Base-by-base conservation (phyloP, 768 basidiomycete species). In the Clavulina sp. region DNA sequence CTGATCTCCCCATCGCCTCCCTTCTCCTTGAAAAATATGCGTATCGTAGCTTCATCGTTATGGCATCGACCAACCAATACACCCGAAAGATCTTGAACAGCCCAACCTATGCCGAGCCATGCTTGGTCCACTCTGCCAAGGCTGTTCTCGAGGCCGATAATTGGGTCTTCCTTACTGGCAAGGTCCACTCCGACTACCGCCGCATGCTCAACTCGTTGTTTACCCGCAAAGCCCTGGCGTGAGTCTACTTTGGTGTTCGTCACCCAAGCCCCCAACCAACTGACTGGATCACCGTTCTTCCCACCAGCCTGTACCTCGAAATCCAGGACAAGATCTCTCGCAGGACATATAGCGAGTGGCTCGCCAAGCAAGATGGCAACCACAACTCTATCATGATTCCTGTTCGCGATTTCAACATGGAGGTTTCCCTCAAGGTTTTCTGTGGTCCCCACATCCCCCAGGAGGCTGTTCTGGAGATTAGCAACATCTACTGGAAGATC, bases 121-220 rank as follows among this genome's bases (percentile, higher is more conserved):
- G 88, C 62, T 78, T 99, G 18, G 89, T 96, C 28, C 72, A 88
- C 57, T 84, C 88, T 4, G 95, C 88, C 30, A 95, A 93, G 66
- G 71, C 80, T 51, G 71, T 99, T 52, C 73, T 99, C 41, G 72
- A 75, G 49, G 72, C 82, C 2, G 83, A 91, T 32, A 95, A 93
- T 68, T 95, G 89, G 89, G 93, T 99, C n/a, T 99, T 99, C 70
- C 71, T 97, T 38, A 93, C 77, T 50, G 93, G 93, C 23, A 96
- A 89, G 67, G 74, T 69, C 3, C 93, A 99, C 62, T 80, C 91
- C 52, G 87, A 93, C 23, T 99, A 95, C 65, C 84, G 95, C 54
- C 83, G 83, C 56, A 80, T 83, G 40, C 68, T 99, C 44, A 96
- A 96, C 64, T 69, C 73, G 30, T 75, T 99, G 34, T 97, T 97